Conservation (phyloP, 768 basidiomycete species). For the Cystobasidium tubakii region DNA sequence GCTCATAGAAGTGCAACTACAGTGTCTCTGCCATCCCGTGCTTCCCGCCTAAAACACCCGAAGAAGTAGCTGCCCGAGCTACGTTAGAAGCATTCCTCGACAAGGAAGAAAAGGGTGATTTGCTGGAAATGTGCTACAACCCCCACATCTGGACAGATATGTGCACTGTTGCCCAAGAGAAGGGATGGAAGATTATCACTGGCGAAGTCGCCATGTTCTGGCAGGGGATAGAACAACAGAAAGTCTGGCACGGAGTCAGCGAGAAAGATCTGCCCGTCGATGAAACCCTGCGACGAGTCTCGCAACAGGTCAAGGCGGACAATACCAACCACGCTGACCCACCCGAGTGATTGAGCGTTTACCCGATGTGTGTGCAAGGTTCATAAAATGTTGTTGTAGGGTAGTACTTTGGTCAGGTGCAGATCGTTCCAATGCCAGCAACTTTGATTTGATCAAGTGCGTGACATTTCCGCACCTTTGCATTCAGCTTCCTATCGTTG, state of each 20-base stretch:
- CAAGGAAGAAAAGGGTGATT: conserved; percentile 44
- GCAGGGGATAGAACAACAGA: conserved; percentile 45
- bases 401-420: not conserved
- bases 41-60: conserved; percentile 41
- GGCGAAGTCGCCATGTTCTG: conserved; percentile 45
- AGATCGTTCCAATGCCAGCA: no score
- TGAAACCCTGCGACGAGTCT: conserved; percentile 42
- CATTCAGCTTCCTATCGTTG: no score
- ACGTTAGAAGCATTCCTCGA: conserved; percentile 39
- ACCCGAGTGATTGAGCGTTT: conserved; percentile 3
- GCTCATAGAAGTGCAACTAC: no score
- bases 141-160: conserved; percentile 42
- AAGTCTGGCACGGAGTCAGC: conserved; percentile 42
- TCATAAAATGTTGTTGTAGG: not conserved
- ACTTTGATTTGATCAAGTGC: no score
- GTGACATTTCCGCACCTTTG: no score
- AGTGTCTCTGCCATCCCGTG: conserved; percentile 45
- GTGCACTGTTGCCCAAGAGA: conserved; percentile 38
- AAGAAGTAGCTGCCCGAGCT: conserved; percentile 43
- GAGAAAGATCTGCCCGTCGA: conserved; percentile 42
- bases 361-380: not conserved
- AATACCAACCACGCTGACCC: conserved; percentile 37
- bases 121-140: conserved; percentile 46
- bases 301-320: conserved; percentile 42
- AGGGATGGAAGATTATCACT: conserved; percentile 43